Conservation (phyloP, 257 asterid species). For the Buddleja alternifolia region DNA sequence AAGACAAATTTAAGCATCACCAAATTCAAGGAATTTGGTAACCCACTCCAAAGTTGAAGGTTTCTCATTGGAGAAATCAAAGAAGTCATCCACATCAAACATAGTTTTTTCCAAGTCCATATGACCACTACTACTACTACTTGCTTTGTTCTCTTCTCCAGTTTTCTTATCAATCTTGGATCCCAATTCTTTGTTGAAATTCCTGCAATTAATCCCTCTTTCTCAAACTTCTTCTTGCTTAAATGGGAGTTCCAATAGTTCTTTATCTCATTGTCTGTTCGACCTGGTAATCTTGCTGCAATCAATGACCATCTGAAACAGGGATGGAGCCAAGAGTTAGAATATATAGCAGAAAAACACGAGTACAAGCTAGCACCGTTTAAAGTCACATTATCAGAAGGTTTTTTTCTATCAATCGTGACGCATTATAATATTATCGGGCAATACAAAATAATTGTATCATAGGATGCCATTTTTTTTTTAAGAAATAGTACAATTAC, state of each 20-base stretch:
- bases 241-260: conserved; percentile 48
- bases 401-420: no score
- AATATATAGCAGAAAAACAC: background rate
- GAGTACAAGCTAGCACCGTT: no score
- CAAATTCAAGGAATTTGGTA: conserved; percentile 40
- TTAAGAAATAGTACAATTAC: no score
- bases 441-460: no score
- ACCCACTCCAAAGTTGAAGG: conserved; percentile 66
- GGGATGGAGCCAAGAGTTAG: background rate
- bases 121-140: conserved; percentile 2
- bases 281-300: conserved; percentile 51
- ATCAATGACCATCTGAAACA: conserved; percentile 43
- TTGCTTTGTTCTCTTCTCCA: conserved; percentile 26
- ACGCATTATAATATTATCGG: no score
- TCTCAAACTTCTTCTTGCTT: conserved; percentile 40
- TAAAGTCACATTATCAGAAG: no score
- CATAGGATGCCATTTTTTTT: no score
- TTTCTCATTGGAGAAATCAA: conserved; percentile 61
- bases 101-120: conserved; percentile 28
- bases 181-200: conserved; percentile 25
- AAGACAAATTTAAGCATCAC: conserved; percentile 4
- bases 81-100: conserved; percentile 50
- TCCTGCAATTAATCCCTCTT: conserved; percentile 37
- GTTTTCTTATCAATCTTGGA: conserved; percentile 28
- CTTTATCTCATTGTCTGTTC: conserved; percentile 59